These are phyloP conservation scores for Pittosporum tobira DNA, from an alignment of 129 eudicot genomes.

Conservation along the genomic window DNA sequence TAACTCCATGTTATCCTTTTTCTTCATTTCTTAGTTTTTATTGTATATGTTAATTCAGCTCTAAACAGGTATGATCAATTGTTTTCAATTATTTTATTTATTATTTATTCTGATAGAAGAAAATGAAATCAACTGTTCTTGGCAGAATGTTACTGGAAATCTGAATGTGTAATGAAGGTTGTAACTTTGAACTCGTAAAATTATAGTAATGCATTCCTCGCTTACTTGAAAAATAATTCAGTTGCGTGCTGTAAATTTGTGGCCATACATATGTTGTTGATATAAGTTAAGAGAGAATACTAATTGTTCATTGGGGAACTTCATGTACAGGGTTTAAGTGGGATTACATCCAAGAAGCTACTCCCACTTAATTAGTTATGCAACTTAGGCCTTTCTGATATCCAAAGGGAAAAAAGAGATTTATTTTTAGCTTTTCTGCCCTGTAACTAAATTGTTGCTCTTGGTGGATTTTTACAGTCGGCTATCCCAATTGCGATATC, in stretches of 20 bases:
- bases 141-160: background rate
- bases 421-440: background rate
- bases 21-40: too few relatives aligned
- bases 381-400: background rate
- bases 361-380: too few relatives aligned
- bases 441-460: background rate
- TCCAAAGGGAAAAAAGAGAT: background rate
- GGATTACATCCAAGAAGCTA: background rate
- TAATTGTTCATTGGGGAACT: too few relatives aligned
- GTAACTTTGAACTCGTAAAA: background rate
- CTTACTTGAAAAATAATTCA: too few relatives aligned
- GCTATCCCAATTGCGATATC: slow-evolving; percentile 71
- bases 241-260: too few relatives aligned
- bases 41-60: too few relatives aligned
- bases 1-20: too few relatives aligned
- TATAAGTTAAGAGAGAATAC: too few relatives aligned
- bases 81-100: too few relatives aligned
- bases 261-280: too few relatives aligned
- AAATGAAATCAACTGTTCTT: background rate
- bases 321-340: background rate
- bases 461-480: slow-evolving; percentile 28
- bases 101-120: background rate
- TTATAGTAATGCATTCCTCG: background rate
- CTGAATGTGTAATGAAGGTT: background rate
- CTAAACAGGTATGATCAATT: too few relatives aligned